Conservation (phyloP, 176 grass and related monocot species). For the Eragrostis nindensis region DNA sequence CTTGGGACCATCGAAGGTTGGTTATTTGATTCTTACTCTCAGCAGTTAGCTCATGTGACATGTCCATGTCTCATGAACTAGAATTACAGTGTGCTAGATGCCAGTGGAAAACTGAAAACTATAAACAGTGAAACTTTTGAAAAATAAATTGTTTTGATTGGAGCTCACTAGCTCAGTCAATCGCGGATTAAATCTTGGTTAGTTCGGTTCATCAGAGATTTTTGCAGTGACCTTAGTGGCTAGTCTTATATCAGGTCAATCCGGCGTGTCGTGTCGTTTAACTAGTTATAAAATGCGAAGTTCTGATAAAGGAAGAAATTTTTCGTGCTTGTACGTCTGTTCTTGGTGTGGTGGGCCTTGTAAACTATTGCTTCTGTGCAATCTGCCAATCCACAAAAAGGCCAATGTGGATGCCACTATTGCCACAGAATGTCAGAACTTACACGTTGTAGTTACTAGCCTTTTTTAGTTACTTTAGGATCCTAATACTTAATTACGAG, state of each 20-base stretch:
- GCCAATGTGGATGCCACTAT: constrained; percentile 16
- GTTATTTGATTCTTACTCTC: background rate
- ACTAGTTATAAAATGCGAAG: background rate
- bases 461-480: constrained; percentile 26
- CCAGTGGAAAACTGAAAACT: background rate
- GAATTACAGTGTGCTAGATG: background rate
- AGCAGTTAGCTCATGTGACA: background rate
- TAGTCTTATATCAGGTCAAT: constrained; percentile 21
- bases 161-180: background rate
- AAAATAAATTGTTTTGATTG: background rate
- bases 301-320: background rate
- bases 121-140: background rate
- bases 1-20: constrained; percentile 73
- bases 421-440: constrained; percentile 36
- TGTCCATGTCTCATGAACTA: constrained; percentile 4
- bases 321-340: constrained; percentile 31
- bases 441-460: background rate
- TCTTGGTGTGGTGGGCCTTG: background rate
- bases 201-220: background rate
- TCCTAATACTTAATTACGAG: background rate
- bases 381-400: constrained; percentile 14
- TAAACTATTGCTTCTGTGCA: constrained; percentile 38
- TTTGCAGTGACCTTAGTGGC: background rate
- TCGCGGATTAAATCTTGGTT: background rate
- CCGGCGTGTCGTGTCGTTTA: background rate